Percentiles rank a stretch among this genome's conserved stretches.
These are phyloP conservation scores for Kodamaea alishanica DNA, from an alignment of 1,139 yeast genomes.

Conservation along the genomic window DNA sequence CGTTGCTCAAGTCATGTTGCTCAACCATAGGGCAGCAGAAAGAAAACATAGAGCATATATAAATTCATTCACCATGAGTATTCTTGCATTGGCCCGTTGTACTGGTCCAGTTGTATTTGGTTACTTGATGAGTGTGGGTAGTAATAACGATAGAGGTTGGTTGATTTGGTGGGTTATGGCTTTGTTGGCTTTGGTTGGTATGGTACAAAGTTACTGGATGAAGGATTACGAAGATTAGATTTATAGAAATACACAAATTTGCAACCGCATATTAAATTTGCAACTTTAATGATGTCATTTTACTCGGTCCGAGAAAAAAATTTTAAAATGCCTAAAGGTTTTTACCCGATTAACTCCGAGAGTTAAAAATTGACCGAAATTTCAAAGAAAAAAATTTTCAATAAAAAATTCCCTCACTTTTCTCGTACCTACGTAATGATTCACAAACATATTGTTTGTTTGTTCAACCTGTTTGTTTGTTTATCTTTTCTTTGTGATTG, in stretches of 20 bases:
- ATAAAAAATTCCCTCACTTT: no score
- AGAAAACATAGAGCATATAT: constrained; percentile 24
- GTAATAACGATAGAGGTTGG: constrained; percentile 15
- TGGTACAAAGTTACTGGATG: constrained; percentile 16
- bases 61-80: constrained; percentile 21
- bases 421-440: no score
- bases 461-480: no score
- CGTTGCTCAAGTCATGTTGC: constrained; percentile 20
- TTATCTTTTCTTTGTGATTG: no score
- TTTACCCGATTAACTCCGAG: no score
- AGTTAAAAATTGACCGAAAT: no score
- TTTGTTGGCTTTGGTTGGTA: constrained; percentile 16
- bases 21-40: constrained; percentile 23
- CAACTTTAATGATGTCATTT: background rate
- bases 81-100: constrained; percentile 21
- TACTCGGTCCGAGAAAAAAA: no score
- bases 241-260: background rate
- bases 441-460: no score
- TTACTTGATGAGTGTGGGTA: constrained; percentile 19
- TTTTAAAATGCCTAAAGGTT: no score
- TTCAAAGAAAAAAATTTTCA: no score
- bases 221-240: constrained; percentile 15
- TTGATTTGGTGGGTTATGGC: constrained; percentile 22
- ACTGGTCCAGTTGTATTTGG: constrained; percentile 22
- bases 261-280: background rate